Percentiles rank a stretch among this genome's conserved stretches.
Conservation (phyloP, 2,329 filamentous ascomycete genomes). For the Niveomyces coronatus region DNA sequence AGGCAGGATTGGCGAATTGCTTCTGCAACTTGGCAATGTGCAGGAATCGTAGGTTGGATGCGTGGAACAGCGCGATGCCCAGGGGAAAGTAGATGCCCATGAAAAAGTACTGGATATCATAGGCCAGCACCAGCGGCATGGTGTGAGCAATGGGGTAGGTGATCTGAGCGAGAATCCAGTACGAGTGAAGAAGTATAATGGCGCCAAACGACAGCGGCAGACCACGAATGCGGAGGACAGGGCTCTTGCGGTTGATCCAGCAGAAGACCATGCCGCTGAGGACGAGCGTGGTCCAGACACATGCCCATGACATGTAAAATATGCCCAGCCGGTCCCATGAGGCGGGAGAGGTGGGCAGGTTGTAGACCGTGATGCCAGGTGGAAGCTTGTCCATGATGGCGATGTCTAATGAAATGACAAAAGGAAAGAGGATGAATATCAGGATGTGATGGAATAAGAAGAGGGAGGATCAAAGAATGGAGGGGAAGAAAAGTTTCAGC, state of each 20-base stretch:
- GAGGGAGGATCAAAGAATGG: too few species aligned
- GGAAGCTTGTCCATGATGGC: conserved; percentile 6
- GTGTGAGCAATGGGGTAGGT: conserved; percentile 31
- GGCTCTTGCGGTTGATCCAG: conserved; percentile 21
- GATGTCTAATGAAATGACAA: not conserved
- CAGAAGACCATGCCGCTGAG: conserved; percentile 26
- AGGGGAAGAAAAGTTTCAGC: not conserved
- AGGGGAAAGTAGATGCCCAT: conserved; percentile 49
- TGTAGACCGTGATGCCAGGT: conserved; percentile 19
- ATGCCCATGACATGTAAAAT: conserved; percentile 20
- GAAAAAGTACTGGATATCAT: conserved; percentile 44
- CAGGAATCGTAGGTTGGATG: conserved; percentile 42
- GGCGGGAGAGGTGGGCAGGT: conserved; percentile 16
- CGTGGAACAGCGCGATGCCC: conserved; percentile 49
- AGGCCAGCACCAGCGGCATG: conserved; percentile 30
- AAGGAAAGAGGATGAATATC: not conserved
- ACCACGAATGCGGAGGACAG: conserved; percentile 29
- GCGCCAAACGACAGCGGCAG: conserved; percentile 25
- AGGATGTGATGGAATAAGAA: too few species aligned
- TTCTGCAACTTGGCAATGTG: conserved; percentile 39
- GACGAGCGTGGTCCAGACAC: conserved; percentile 19
- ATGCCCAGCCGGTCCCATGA: conserved; percentile 19
- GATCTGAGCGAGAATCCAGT: conserved; percentile 31
- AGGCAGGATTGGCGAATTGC: conserved; percentile 21
- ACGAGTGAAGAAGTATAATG: conserved; percentile 26